A percentile compares a stretch with the other conserved stretches of the same genome.
These are phyloP conservation scores for Diplocarpon rosae DNA, from an alignment of 2,329 filamentous ascomycete species.

Conservation along the genomic window DNA sequence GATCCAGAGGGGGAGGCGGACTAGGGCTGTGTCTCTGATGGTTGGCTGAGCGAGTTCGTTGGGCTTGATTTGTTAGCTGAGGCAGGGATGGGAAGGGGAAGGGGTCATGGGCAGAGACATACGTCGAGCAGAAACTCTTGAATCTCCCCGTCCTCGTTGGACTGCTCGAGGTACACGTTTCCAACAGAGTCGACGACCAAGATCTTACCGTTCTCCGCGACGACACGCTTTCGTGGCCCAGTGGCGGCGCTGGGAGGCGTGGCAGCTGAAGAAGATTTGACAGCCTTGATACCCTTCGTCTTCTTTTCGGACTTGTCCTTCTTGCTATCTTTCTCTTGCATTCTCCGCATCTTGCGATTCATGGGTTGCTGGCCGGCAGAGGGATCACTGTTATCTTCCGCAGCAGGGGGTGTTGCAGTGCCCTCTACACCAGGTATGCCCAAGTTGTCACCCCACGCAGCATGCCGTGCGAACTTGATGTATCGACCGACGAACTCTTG, in stretches of 20 bases:
- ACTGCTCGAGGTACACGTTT: slow-evolving; percentile 90
- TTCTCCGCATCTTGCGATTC: slow-evolving; percentile 78
- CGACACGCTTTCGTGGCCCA: slow-evolving; percentile 74
- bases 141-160: slow-evolving; percentile 73
- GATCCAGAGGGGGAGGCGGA: slow-evolving; percentile 64
- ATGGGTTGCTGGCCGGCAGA: slow-evolving; percentile 38
- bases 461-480: slow-evolving; percentile 76
- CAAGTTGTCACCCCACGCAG: slow-evolving; percentile 79
- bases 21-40: slow-evolving; percentile 70
- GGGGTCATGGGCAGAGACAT: slow-evolving; percentile 32
- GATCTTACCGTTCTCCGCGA: slow-evolving; percentile 91
- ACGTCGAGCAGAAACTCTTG: slow-evolving; percentile 84
- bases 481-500: slow-evolving; percentile 85
- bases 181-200: slow-evolving; percentile 85
- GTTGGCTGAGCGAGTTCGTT: slow-evolving; percentile 71
- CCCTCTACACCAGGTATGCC: slow-evolving; percentile 58
- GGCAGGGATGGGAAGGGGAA: slow-evolving; percentile 21
- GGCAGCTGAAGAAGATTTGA: slow-evolving; percentile 31
- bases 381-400: slow-evolving; percentile 36
- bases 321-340: slow-evolving; percentile 76
- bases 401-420: slow-evolving; percentile 33
- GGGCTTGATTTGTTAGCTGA: slow-evolving; percentile 39
- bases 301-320: slow-evolving; percentile 54
- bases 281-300: slow-evolving; percentile 36
- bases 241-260: slow-evolving; percentile 43